phyloP scores from a whole-genome alignment of 345 rosid genomes.

The Dipteronia dyeriana region DNA sequence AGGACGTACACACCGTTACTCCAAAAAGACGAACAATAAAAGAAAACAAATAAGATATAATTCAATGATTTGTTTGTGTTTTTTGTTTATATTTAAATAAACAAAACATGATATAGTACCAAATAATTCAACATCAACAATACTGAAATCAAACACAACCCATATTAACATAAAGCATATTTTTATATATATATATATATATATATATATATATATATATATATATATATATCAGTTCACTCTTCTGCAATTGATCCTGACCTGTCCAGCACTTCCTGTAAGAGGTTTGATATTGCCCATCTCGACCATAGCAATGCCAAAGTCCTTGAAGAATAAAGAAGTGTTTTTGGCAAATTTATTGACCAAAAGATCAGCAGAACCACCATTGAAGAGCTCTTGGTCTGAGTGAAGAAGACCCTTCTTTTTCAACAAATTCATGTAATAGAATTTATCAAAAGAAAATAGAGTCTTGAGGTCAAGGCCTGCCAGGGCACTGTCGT shows the following conservation, averaged over 20 bases:
- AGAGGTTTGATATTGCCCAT: conserved; percentile 47
- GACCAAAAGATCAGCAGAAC: conserved; percentile 28
- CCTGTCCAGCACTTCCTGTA: conserved; percentile 39
- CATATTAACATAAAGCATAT: not conserved
- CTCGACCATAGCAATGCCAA: conserved; percentile 35
- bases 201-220: too few relatives aligned
- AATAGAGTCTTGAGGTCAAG: conserved; percentile 29
- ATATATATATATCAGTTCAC: conserved; percentile 18
- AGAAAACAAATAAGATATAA: too few relatives aligned
- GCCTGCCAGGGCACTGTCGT: conserved; percentile 18
- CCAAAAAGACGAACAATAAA: too few relatives aligned
- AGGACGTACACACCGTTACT: too few relatives aligned
- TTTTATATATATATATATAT: too few relatives aligned
- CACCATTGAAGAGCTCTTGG: conserved; percentile 40
- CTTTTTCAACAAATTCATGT: conserved; percentile 30
- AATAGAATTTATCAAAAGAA: conserved; percentile 33
- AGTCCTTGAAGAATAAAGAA: conserved; percentile 34
- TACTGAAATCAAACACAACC: too few relatives aligned
- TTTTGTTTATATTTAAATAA: too few relatives aligned
- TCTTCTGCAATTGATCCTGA: conserved; percentile 41
- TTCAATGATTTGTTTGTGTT: too few relatives aligned
- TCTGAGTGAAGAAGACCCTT: conserved; percentile 47
- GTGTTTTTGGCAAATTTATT: conserved; percentile 23
- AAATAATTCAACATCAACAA: too few relatives aligned
- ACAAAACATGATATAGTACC: too few relatives aligned